These are phyloP conservation scores for Ampelomyces quisqualis DNA, from an alignment of 2,329 filamentous ascomycete genomes.

Conservation along the genomic window DNA sequence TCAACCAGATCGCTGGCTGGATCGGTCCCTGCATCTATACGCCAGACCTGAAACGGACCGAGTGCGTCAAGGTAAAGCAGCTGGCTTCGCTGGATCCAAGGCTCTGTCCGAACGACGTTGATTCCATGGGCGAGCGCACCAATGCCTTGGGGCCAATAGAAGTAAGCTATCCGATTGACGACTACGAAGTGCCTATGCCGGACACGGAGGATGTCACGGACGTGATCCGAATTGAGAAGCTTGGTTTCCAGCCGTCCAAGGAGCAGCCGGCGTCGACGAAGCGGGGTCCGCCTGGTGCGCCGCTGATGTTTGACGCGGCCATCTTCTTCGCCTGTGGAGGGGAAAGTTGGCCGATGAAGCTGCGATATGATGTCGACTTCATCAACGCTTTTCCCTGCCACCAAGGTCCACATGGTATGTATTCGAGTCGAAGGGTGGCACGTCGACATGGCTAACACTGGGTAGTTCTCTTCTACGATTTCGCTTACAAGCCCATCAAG, in stretches of 20 bases:
- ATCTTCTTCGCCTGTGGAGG: conserved; percentile 46
- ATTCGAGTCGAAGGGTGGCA: background rate
- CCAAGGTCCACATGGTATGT: conserved; percentile 45
- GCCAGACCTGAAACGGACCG: conserved; percentile 64
- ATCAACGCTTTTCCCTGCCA: conserved; percentile 47
- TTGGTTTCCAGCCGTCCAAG: conserved; percentile 58
- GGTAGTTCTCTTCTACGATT: conserved; percentile 69
- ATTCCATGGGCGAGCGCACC: conserved; percentile 66
- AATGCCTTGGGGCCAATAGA: conserved; percentile 67
- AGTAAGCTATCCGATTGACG: conserved; percentile 62
- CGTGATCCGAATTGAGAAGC: conserved; percentile 67
- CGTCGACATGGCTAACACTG: conserved; percentile 10
- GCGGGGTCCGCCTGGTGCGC: conserved; percentile 32
- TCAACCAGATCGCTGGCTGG: conserved; percentile 71
- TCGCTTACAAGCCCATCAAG: conserved; percentile 59
- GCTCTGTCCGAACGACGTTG: conserved; percentile 61
- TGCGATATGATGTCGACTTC: conserved; percentile 46
- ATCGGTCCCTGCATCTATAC: conserved; percentile 70
- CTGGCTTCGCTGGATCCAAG: conserved; percentile 56
- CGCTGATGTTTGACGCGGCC: conserved; percentile 42
- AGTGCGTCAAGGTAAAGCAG: conserved; percentile 69
- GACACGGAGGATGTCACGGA: conserved; percentile 61
- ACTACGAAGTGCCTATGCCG: conserved; percentile 64
- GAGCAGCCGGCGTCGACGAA: conserved; percentile 35
- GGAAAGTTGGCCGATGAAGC: conserved; percentile 42